These are phyloP conservation scores for Beauveria medogensis DNA, from an alignment of 2,329 filamentous ascomycete species.

Conservation along the genomic window DNA sequence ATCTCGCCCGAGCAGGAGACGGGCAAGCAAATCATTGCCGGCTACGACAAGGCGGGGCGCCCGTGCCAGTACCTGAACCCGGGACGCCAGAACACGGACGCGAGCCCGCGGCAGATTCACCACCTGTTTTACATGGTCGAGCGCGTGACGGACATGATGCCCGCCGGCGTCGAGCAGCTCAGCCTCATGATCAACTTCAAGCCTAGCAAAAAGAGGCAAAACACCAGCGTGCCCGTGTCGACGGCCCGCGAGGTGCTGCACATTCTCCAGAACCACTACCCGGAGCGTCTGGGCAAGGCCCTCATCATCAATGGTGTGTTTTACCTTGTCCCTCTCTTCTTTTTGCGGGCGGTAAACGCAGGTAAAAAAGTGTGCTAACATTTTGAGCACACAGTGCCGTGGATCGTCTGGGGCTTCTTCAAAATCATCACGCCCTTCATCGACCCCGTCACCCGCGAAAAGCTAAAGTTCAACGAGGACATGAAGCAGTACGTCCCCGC, in stretches of 20 bases:
- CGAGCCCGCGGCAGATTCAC: conserved; percentile 78
- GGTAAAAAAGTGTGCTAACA: no score
- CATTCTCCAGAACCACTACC: conserved; percentile 93
- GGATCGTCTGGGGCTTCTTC: conserved; percentile 89
- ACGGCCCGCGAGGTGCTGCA: conserved; percentile 77
- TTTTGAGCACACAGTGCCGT: conserved; percentile 56
- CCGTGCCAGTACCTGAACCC: conserved; percentile 89
- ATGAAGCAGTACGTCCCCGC: conserved; percentile 73
- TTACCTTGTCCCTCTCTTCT: no score
- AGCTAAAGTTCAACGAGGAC: conserved; percentile 97
- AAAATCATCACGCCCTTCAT: conserved; percentile 95
- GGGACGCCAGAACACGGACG: conserved; percentile 84
- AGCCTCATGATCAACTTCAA: conserved; percentile 90
- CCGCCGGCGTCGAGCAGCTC: conserved; percentile 76
- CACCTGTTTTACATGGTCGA: conserved; percentile 96
- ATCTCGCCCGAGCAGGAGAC: conserved; percentile 93
- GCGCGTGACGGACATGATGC: conserved; percentile 78
- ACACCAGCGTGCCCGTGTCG: conserved; percentile 62
- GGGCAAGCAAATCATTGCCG: conserved; percentile 85
- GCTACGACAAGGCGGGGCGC: conserved; percentile 77
- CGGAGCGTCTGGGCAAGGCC: conserved; percentile 80
- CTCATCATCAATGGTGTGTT: conserved; percentile 76
- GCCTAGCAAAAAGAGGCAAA: conserved; percentile 63
- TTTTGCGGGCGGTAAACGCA: background rate
- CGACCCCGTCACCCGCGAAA: conserved; percentile 85